phyloP scores from a whole-genome alignment of 2,329 filamentous ascomycete genomes.

The Drechslerella stenobrocha region DNA sequence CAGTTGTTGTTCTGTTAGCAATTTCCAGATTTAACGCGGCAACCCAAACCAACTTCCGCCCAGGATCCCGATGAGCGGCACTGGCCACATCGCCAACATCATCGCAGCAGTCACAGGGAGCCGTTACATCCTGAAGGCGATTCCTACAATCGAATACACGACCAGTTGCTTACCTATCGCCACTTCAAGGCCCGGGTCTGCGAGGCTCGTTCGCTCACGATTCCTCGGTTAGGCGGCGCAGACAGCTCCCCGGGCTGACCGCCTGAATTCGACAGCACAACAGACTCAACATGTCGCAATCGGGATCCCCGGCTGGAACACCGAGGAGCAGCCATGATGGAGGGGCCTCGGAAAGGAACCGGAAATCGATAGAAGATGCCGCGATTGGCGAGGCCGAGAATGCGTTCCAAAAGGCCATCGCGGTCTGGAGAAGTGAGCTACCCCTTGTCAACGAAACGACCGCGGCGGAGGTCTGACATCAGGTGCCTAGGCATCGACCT shows the following conservation, averaged over 20 bases:
- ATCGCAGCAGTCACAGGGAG: constrained; percentile 7
- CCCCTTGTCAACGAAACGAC: constrained; percentile 15
- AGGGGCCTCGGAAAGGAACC: constrained; percentile 33
- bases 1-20: constrained; percentile 45
- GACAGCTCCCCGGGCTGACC: constrained; percentile 3
- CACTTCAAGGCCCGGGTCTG: constrained; percentile 11
- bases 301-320: constrained; percentile 44
- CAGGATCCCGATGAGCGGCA: constrained; percentile 36
- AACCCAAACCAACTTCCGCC: constrained; percentile 36
- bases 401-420: constrained; percentile 95
- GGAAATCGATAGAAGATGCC: constrained; percentile 30
- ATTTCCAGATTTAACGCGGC: constrained; percentile 28
- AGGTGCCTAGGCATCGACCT: constrained; percentile 79
- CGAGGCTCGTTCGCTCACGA: not conserved
- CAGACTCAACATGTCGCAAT: constrained; percentile 34
- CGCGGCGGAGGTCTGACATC: constrained; percentile 47
- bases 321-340: constrained; percentile 42
- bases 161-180: not conserved
- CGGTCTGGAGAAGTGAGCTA: constrained; percentile 84
- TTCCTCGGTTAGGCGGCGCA: constrained; percentile 12
- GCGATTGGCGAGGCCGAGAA: constrained; percentile 60
- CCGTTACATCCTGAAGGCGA: constrained; percentile 1
- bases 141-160: not conserved
- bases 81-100: constrained; percentile 36
- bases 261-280: constrained; percentile 1